Conservation (phyloP, 1,139 yeast genomes). For the Blastobotrys aristatus region DNA sequence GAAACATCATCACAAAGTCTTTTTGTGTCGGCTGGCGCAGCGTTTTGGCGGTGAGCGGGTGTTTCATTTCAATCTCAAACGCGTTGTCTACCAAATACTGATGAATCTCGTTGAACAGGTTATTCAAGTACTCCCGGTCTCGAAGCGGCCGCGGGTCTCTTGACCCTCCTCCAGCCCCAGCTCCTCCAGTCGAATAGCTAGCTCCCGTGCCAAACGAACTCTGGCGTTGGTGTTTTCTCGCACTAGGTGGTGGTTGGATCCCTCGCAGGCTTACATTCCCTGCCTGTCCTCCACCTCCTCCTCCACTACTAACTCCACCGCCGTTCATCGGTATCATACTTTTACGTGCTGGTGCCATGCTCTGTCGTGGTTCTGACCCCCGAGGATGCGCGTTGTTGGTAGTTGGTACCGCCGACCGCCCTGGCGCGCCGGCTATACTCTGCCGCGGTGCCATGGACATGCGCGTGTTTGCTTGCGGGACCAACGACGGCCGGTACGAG, state of each 20-base stretch:
- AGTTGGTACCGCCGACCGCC: neutral
- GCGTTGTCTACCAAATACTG: slow-evolving; percentile 58
- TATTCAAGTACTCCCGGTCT: slow-evolving; percentile 68
- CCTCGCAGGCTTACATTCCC: neutral
- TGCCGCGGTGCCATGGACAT: slow-evolving; percentile 12
- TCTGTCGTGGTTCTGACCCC: slow-evolving; percentile 11
- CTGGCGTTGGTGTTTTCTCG: slow-evolving; percentile 17
- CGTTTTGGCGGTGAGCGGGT: slow-evolving; percentile 60
- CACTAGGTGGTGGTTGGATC: slow-evolving; percentile 10
- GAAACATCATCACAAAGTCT: slow-evolving; percentile 73
- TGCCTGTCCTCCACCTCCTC: neutral
- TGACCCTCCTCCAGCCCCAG: slow-evolving; percentile 3
- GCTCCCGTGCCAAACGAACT: slow-evolving; percentile 25
- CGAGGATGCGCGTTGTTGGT: neutral
- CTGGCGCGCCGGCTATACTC: slow-evolving; percentile 13
- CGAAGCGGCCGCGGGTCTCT: slow-evolving; percentile 73
- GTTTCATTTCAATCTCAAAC: slow-evolving; percentile 71
- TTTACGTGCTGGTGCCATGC: slow-evolving; percentile 9
- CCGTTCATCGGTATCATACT: slow-evolving; percentile 15
- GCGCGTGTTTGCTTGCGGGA: slow-evolving; percentile 15
- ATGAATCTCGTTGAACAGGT: slow-evolving; percentile 42
- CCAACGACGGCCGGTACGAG: slow-evolving; percentile 22
- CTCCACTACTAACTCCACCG: too few relatives aligned
- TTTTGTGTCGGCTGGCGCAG: slow-evolving; percentile 80
- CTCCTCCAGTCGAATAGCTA: neutral